Base-by-base conservation (phyloP, 345 rosid genomes). In the Euphorbia tirucalli region DNA sequence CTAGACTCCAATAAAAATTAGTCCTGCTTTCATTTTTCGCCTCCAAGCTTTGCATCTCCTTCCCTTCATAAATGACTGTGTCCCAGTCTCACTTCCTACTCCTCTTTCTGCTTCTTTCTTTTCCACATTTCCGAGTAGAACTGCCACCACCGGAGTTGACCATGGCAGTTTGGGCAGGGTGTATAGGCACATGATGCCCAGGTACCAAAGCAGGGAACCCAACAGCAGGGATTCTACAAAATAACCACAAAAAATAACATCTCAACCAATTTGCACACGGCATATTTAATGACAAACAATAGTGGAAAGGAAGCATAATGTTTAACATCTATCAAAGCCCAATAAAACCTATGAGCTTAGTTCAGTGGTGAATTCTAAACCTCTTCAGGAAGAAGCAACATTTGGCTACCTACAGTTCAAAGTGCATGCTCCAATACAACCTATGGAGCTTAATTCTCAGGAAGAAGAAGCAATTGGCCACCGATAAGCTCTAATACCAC, bases 131-230 rank as follows among this genome's bases (percentile, higher is more conserved):
- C 22, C 83, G 70, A 16, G 75, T 19, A 44, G 73, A 77, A 41
- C 69, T 78, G 35, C n/a, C n/a, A n/a, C 68, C 75, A 74, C 85
- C 78, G 75, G 85, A 66, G 61, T 67, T 74, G 72, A 73, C 76
- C 57, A 80, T 74, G 78, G 77, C 41, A 65, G 41, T 16, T 8
- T 50, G 73, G 86, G 85, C 80, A 72, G 85, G 56, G 77, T 73
- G 82, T 78, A 87, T 64, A 78, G 93, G 91, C 93, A 87, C 76
- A 86, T 85, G 97, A 85, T 82, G 83, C 85, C 83, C 93, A 94
- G 86, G 85, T 82, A 86, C 96, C 97, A 94, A 80, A 90, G 89
- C 98, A 94, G 97, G 98, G 98, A 94, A 94, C 94, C 98, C 98
- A 90, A 86, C 98, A 88, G 96, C 98, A 94, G 98, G 96, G 98